Evolutionary conservation across 345 rosid genomes (phyloP).

Genomic region (Eucalyptus regnans): DNA sequence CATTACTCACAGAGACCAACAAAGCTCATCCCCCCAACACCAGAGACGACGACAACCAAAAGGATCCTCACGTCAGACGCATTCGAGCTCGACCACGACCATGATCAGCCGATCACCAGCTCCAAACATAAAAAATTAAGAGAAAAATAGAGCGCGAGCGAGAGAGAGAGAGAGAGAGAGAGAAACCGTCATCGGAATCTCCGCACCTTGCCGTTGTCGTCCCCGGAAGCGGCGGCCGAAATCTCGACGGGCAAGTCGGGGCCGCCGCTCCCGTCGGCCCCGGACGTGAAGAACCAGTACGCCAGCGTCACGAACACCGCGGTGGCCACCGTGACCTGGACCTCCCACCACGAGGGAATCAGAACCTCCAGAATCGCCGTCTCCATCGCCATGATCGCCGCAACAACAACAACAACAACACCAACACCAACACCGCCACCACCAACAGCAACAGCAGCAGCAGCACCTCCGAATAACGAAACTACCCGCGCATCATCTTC

Average conservation of each 20-base stretch:
- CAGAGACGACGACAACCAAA: neutral
- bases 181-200: neutral
- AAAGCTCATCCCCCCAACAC: neutral
- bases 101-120: neutral
- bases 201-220: constrained; percentile 57
- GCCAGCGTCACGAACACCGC: constrained; percentile 44
- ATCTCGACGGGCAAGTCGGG: constrained; percentile 17
- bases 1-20: neutral
- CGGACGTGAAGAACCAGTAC: constrained; percentile 47
- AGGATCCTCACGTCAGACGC: neutral
- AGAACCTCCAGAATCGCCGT: constrained; percentile 28
- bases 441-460: neutral
- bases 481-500: neutral
- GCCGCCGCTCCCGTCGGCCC: constrained; percentile 18
- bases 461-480: neutral
- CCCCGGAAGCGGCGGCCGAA: constrained; percentile 22
- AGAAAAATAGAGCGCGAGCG: neutral
- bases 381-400: neutral
- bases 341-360: constrained; percentile 88
- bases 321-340: constrained; percentile 59
- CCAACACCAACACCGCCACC: too few species aligned
- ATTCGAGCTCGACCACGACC: neutral
- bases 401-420: neutral
- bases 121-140: neutral
- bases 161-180: neutral